Conservation (phyloP, 176 grass and related monocot genomes). For the Triticum timopheevii region DNA sequence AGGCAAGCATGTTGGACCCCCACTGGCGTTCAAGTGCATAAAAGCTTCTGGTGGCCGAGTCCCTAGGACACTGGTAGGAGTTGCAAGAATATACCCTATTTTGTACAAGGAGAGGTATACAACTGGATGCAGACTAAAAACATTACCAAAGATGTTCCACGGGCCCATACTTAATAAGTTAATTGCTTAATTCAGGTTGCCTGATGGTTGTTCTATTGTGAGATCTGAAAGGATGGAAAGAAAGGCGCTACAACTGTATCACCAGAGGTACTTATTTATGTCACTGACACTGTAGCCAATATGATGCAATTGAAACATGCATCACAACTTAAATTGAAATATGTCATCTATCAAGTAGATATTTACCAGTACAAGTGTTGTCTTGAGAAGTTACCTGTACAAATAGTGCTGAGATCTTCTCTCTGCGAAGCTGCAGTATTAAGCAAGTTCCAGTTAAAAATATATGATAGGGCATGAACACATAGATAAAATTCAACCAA, state of each 20-base stretch:
- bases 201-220: conserved; percentile 65
- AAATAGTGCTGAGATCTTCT: conserved; percentile 58
- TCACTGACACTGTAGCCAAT: background rate
- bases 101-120: conserved; percentile 85
- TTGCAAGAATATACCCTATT: conserved; percentile 85
- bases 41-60: conserved; percentile 76
- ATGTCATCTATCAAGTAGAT: conserved; percentile 18
- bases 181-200: conserved; percentile 60
- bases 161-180: background rate
- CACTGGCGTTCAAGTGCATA: conserved; percentile 85
- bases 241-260: conserved; percentile 67
- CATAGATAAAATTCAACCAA: background rate
- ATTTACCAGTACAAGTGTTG: background rate
- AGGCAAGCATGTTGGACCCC: conserved; percentile 72
- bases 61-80: conserved; percentile 76
- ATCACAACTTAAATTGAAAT: conserved; percentile 4
- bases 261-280: conserved; percentile 64
- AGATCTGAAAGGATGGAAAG: conserved; percentile 91
- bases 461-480: background rate
- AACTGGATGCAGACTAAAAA: conserved; percentile 19
- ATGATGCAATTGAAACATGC: background rate
- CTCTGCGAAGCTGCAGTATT: conserved; percentile 64
- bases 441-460: conserved; percentile 25
- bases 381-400: background rate
- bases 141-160: background rate